Conservation (phyloP, 768 basidiomycete species). For the Myochromella boudieri region DNA sequence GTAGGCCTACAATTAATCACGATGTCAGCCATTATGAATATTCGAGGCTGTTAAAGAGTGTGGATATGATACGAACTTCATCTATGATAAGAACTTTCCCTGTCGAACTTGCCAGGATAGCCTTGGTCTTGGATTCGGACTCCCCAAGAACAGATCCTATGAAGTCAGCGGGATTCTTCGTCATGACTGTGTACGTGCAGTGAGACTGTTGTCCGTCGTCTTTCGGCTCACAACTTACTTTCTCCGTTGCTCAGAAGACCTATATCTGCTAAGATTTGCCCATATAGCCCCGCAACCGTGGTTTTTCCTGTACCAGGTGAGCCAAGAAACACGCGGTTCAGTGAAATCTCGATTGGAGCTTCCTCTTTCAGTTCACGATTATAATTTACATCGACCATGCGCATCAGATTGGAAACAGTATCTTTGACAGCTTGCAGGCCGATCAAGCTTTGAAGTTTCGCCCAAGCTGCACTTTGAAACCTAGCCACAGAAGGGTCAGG, state of each 20-base stretch:
- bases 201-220: no score
- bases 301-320: conserved; percentile 75
- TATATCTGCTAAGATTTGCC: conserved; percentile 59
- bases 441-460: conserved; percentile 47
- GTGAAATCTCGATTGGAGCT: conserved; percentile 49
- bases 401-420: conserved; percentile 46
- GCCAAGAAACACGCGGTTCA: conserved; percentile 68
- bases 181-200: conserved; percentile 44
- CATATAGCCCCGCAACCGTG: conserved; percentile 66
- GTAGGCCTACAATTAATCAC: conserved; percentile 47
- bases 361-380: conserved; percentile 57
- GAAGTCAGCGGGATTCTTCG: conserved; percentile 72
- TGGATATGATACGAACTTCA: conserved; percentile 32
- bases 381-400: conserved; percentile 52
- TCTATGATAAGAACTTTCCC: conserved; percentile 75
- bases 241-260: conserved; percentile 72
- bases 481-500: conserved; percentile 57
- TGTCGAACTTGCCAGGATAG: conserved; percentile 53
- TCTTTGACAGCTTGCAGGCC: conserved; percentile 61
- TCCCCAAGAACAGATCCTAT: conserved; percentile 57
- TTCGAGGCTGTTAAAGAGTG: background rate
- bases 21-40: background rate
- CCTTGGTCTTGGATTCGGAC: conserved; percentile 66
- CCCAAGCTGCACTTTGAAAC: conserved; percentile 47
- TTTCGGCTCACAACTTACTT: no score